Percentiles rank a stretch among this genome's conserved stretches.
Evolutionary conservation across 192 early-diverging fungal species (phyloP).

Genomic region (Powellomyces hirtus): DNA sequence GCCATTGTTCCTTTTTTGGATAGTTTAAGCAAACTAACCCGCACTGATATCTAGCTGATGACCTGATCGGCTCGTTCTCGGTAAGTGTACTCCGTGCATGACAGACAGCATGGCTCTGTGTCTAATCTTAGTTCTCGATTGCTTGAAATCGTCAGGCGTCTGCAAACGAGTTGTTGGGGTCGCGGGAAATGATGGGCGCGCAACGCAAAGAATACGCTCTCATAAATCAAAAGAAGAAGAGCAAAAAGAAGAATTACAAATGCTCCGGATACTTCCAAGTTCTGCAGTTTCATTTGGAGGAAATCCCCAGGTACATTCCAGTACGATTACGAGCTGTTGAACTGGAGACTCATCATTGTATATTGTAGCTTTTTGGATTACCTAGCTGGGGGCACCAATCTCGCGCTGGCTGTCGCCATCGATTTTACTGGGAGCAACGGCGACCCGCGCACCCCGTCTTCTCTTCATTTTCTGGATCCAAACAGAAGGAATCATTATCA

Average conservation of each 20-base stretch:
- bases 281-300: constrained; percentile 26
- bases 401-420: constrained; percentile 48
- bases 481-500: constrained; percentile 46
- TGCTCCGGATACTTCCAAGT: constrained; percentile 6
- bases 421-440: constrained; percentile 61
- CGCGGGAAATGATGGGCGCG: background rate
- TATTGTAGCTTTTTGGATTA: constrained; percentile 52
- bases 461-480: constrained; percentile 45
- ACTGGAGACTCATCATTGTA: background rate
- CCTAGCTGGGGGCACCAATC: constrained; percentile 44
- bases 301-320: constrained; percentile 19
- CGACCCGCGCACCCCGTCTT: constrained; percentile 42
- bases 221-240: constrained; percentile 3
- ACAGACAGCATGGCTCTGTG: background rate
- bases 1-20: too few relatives aligned
- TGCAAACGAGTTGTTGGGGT: constrained; percentile 5
- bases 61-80: constrained; percentile 15
- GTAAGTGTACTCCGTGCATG: background rate
- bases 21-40: too few relatives aligned
- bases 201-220: constrained; percentile 31
- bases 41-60: background rate
- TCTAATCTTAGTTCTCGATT: background rate
- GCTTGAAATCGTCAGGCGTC: constrained; percentile 6
- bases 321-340: too few relatives aligned
- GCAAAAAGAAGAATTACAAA: constrained; percentile 28